Percentiles rank a stretch among this genome's conserved stretches.
These are phyloP conservation scores for Hirschioporus abietinus DNA, from an alignment of 768 basidiomycete genomes.

Conservation along the genomic window DNA sequence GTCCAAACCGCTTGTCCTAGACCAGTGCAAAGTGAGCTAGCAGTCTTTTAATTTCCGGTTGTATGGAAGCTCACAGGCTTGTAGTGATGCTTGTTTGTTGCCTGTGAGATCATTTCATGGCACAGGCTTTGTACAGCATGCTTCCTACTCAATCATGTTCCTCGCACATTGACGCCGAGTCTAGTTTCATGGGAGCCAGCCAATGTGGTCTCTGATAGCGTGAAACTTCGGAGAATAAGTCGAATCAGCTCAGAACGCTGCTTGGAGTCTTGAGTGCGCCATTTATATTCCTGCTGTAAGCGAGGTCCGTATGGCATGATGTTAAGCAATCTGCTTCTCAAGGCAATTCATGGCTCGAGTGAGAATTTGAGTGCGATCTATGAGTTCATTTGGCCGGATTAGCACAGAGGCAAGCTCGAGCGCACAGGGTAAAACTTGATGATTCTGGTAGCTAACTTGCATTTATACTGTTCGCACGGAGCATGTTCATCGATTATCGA, in stretches of 20 bases:
- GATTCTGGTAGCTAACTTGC: neutral
- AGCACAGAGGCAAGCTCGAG: neutral
- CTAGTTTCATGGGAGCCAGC: neutral
- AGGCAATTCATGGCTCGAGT: neutral
- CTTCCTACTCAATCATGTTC: neutral
- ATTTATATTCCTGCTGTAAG: neutral
- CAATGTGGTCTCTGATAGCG: neutral
- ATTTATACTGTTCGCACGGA: neutral
- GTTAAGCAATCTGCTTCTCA: neutral
- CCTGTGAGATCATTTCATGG: neutral
- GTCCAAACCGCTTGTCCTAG: neutral
- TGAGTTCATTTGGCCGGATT: neutral
- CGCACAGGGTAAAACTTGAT: neutral
- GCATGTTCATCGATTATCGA: neutral
- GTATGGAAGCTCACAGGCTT: neutral
- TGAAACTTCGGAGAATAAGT: conserved; percentile 1
- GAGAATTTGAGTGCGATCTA: neutral
- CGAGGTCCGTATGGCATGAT: neutral
- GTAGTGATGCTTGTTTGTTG: neutral
- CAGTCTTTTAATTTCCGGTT: neutral
- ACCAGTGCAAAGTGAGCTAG: neutral
- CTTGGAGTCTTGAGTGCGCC: neutral
- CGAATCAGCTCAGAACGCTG: neutral
- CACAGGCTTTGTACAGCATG: neutral
- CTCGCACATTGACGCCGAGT: neutral